phyloP scores from a whole-genome alignment of 495 filamentous ascomycete genomes.

The Aspergillus heteromorphus region DNA sequence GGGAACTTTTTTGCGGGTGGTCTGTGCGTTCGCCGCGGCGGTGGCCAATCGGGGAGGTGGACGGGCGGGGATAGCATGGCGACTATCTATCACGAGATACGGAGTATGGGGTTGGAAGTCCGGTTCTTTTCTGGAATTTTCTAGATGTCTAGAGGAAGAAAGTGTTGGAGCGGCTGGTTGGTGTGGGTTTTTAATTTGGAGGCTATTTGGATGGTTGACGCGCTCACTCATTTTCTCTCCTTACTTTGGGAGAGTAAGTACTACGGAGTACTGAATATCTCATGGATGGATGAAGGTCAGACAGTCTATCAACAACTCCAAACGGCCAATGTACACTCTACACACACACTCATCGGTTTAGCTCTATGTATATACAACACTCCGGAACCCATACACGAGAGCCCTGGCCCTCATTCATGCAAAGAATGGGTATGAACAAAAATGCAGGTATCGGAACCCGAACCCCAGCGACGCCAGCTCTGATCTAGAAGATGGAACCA shows the following conservation, averaged over 20 bases:
- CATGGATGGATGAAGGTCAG: not conserved
- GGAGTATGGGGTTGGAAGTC: not conserved
- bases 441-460: not conserved
- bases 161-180: too few relatives aligned
- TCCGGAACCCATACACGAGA: constrained; percentile 8
- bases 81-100: not conserved
- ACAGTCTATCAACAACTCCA: not conserved
- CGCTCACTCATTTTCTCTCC: too few relatives aligned
- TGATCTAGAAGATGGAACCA: not conserved
- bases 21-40: constrained; percentile 5
- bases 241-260: too few relatives aligned
- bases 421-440: constrained; percentile 17
- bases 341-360: not conserved
- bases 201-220: too few relatives aligned
- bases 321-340: not conserved
- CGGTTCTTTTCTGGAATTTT: too few relatives aligned
- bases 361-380: constrained; percentile 9
- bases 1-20: constrained; percentile 18
- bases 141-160: too few relatives aligned
- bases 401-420: constrained; percentile 7
- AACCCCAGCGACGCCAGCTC: not conserved
- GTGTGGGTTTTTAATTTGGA: not conserved
- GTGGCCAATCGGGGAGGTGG: constrained; percentile 5
- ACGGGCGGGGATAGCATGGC: not conserved
- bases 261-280: too few relatives aligned